Evolutionary conservation across 352 stramenopile genomes (phyloP), one percentile per base, ranked within the genome.

Genomic region (Phytophthora rubi): DNA sequence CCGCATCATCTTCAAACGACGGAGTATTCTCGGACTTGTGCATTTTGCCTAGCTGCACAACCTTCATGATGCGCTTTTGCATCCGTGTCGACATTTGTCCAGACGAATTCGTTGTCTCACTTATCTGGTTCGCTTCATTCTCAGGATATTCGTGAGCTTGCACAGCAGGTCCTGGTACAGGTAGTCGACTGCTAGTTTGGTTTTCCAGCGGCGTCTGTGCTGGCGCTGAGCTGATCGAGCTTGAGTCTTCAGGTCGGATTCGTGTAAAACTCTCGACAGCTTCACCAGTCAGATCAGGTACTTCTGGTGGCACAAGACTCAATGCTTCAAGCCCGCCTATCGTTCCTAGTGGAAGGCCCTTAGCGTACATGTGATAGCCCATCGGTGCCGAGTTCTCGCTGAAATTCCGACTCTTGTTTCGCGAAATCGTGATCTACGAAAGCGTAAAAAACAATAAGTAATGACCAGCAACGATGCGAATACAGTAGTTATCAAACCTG

Each of bases 321-420:
- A 71, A 23, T 2, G 67, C 67, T 62, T 79, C 67, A 33, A 76
- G 33, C 16, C 48, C 68, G 8, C 42, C 45, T 35, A 70, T 59
- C 13, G 16, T 65, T 28, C 52, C 26, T 8, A 68, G 21, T 15
- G 59, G 35, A 35, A 65, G 32, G 0, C 42, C 54, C 6, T 65
- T 75, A 0, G 32, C 6, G 53, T 55, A 60, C 61, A 69, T 33
- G 47, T 59, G 39, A 13, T 70, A 80, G 35, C 70, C 53, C 33
- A 73, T 57, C 33, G 62, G 73, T 10, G 73, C 30, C 30, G 61
- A 66, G 56, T 68, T 79, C 16, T 81, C 77, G n/a, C 68, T 84
- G 26, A 77, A 52, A 44, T 73, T 79, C 45, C 72, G 72, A n/a
- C 70, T 73, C 52, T 75, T 79, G 53, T 81, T 71, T 42, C 53